Base-by-base conservation (phyloP, 2,329 filamentous ascomycete species). In the Falciphora oryzae region DNA sequence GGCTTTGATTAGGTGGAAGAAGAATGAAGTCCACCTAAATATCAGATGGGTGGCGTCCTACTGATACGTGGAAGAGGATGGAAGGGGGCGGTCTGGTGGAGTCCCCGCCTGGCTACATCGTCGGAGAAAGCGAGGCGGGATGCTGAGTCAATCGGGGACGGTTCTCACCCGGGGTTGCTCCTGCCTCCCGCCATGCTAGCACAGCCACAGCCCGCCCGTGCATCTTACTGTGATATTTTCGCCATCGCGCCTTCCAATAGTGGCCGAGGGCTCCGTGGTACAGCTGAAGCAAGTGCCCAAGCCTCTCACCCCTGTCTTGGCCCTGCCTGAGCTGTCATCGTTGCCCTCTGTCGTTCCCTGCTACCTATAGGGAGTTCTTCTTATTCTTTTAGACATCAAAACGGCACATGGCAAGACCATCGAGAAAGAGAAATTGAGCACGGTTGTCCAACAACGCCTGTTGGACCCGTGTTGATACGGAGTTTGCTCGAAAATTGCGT, bases 61-160 rank as follows among this genome's bases (percentile, higher is more conserved):
- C 44, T 31, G 63, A 58, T 31, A 29, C 16, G 27, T 44, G 38
- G 59, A 57, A 38, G 50, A 1, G 4, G 25, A 57, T 62, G 61
- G 61, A 62, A 62, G 16, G 16, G 44, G 8, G 44, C 44, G 44
- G 44, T 53, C 44, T 53, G 44, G 32, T 53, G 44, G 44, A 53
- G 44, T 25, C 44, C 22, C n/a, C n/a, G n/a, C n/a, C n/a, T n/a
- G 44, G 18, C 44, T 8, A 53, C 44, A 22, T 53, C n/a, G 44
- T n/a, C 44, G 44, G 44, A 25, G n/a, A 44, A 53, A 28, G 28
- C 22, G 53, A 64, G 66, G 66, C 35, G 65, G 61, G 61, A 56
- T 65, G 60, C 66, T 70, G 66, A 71, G 72, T 75, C 73, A 75
- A 73, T 71, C 73, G 72, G 71, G 68, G 70, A n/a, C n/a, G n/a